These are phyloP conservation scores for Lactarius evosmus DNA, from an alignment of 768 basidiomycete genomes.

Conservation along the genomic window DNA sequence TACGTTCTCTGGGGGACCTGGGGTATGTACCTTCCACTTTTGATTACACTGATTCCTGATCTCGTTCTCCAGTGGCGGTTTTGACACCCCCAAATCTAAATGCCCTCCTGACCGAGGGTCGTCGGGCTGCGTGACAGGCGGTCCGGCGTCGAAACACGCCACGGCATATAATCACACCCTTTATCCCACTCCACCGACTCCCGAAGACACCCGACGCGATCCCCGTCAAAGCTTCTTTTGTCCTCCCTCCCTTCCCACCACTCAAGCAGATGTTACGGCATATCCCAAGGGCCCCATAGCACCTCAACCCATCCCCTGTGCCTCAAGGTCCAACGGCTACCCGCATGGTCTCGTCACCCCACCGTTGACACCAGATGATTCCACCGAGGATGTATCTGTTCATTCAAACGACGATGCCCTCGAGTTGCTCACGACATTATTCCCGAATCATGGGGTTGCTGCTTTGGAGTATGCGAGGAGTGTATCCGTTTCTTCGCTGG, in stretches of 20 bases:
- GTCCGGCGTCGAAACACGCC: slow-evolving; percentile 60
- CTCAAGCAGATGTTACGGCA: slow-evolving; percentile 21
- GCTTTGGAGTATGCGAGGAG: slow-evolving; percentile 72
- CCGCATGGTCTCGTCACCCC: slow-evolving; percentile 56
- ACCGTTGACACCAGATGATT: slow-evolving; percentile 73
- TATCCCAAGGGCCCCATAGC: slow-evolving; percentile 19
- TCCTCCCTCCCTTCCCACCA: slow-evolving; percentile 33
- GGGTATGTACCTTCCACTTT: slow-evolving; percentile 44
- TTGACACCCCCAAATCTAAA: slow-evolving; percentile 88
- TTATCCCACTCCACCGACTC: slow-evolving; percentile 38
- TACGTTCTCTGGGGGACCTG: slow-evolving; percentile 91
- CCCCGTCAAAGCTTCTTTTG: slow-evolving; percentile 37
- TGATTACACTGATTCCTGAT: neutral
- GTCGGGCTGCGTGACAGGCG: slow-evolving; percentile 94
- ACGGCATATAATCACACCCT: slow-evolving; percentile 19
- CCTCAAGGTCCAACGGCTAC: slow-evolving; percentile 19
- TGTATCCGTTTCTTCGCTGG: slow-evolving; percentile 68
- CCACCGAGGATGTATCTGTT: slow-evolving; percentile 40
- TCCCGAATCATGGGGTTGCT: slow-evolving; percentile 66
- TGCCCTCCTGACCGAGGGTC: slow-evolving; percentile 97
- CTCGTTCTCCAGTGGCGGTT: slow-evolving; percentile 70
- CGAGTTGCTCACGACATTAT: slow-evolving; percentile 74
- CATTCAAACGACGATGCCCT: slow-evolving; percentile 60
- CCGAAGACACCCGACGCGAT: slow-evolving; percentile 32
- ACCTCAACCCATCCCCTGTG: slow-evolving; percentile 31